These are phyloP conservation scores for Evernia prunastri DNA, from an alignment of 495 filamentous ascomycete genomes.

Conservation along the genomic window DNA sequence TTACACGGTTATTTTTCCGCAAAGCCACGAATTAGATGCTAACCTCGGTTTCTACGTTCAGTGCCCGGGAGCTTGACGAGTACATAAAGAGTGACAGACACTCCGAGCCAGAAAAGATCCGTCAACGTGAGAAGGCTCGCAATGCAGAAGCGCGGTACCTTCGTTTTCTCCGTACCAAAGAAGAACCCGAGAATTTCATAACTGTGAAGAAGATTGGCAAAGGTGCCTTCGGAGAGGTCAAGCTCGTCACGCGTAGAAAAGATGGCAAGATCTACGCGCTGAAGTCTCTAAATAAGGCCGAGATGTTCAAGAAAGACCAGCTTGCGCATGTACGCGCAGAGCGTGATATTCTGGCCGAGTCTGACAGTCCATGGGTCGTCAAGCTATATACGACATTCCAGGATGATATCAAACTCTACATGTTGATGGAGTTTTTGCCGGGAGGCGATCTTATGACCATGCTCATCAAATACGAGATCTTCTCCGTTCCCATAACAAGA, in stretches of 20 bases:
- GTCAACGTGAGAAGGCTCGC: constrained; percentile 68
- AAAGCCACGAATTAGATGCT: neutral
- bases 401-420: constrained; percentile 89
- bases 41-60: constrained; percentile 29
- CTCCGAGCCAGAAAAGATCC: constrained; percentile 66
- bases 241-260: constrained; percentile 90
- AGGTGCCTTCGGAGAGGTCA: constrained; percentile 97
- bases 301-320: constrained; percentile 99
- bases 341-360: constrained; percentile 94
- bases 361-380: constrained; percentile 97
- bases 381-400: constrained; percentile 98
- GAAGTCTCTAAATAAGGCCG: constrained; percentile 95
- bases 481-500: constrained; percentile 94
- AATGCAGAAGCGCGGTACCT: constrained; percentile 86
- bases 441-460: constrained; percentile 99
- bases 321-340: constrained; percentile 97
- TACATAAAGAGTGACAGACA: constrained; percentile 67
- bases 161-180: constrained; percentile 87
- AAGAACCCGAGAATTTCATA: constrained; percentile 84
- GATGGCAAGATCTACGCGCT: constrained; percentile 97
- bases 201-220: constrained; percentile 98
- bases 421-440: constrained; percentile 98
- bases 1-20: neutral
- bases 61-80: constrained; percentile 84
- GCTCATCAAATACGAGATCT: constrained; percentile 99